A percentile compares a stretch with the other conserved stretches of the same genome.
phyloP scores from a whole-genome alignment of 108 stramenopile genomes.

The Pseudonitzschia multiseries region DNA sequence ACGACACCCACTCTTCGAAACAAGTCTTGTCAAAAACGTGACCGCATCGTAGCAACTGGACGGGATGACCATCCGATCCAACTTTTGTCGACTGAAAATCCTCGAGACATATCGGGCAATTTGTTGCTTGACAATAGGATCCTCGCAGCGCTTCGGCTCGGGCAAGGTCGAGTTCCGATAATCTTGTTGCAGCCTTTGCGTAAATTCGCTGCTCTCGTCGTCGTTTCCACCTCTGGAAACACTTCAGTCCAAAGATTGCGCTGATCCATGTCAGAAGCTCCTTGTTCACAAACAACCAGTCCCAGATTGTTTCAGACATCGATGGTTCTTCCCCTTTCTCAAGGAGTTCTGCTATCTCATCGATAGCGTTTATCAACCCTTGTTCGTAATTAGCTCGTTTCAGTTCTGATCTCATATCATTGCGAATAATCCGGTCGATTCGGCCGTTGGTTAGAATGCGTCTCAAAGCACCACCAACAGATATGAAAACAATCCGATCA shows the following conservation, averaged over 20 bases:
- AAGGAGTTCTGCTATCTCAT: conserved; percentile 23
- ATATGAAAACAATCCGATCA: conserved; percentile 58
- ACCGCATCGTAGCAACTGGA: conserved; percentile 63
- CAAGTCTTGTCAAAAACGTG: conserved; percentile 68
- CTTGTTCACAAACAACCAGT: not conserved
- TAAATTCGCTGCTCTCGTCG: conserved; percentile 27
- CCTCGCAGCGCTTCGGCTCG: conserved; percentile 56
- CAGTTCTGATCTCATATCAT: conserved; percentile 36
- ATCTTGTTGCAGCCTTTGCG: conserved; percentile 40
- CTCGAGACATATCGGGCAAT: conserved; percentile 68
- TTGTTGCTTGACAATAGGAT: conserved; percentile 38
- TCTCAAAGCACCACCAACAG: conserved; percentile 43
- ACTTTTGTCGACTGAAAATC: conserved; percentile 38
- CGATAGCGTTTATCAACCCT: conserved; percentile 35
- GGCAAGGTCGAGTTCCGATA: conserved; percentile 50
- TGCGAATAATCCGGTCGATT: conserved; percentile 34
- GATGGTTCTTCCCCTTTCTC: conserved; percentile 41
- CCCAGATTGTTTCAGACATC: conserved; percentile 21
- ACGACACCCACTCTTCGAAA: conserved; percentile 53
- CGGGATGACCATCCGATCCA: conserved; percentile 53
- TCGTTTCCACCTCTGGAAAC: not conserved
- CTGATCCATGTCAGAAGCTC: conserved; percentile 8
- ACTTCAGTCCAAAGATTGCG: not conserved
- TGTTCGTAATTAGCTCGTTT: conserved; percentile 35
- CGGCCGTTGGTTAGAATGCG: conserved; percentile 36